Percentiles rank a stretch among this genome's conserved stretches.
Conservation (phyloP, 176 grass and related monocot genomes). For the Carex cristatella region DNA sequence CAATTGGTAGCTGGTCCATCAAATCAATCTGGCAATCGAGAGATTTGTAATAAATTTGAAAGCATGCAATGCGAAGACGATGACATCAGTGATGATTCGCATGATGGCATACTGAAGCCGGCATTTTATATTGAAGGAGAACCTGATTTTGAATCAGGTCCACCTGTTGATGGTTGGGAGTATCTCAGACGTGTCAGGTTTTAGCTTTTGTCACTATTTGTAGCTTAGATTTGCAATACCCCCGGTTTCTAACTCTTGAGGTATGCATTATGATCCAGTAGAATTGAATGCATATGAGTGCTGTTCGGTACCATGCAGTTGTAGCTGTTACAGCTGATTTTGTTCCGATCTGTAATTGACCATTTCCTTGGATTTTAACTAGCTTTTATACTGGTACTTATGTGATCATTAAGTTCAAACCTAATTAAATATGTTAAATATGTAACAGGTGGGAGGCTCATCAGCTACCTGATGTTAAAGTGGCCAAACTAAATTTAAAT, state of each 20-base stretch:
- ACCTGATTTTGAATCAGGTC: constrained; percentile 80
- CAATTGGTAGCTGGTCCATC: background rate
- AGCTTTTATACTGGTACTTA: background rate
- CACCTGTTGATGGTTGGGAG: constrained; percentile 76
- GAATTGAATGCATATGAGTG: background rate
- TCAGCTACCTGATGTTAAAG: constrained; percentile 78
- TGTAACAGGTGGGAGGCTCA: constrained; percentile 77
- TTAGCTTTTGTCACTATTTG: constrained; percentile 5
- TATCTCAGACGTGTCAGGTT: constrained; percentile 94
- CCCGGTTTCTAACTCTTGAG: background rate
- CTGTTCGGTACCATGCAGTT: background rate
- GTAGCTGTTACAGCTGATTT: background rate
- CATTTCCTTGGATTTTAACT: background rate
- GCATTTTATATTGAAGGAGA: constrained; percentile 80
- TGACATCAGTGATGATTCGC: constrained; percentile 41
- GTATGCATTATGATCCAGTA: background rate
- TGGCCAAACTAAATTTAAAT: constrained; percentile 54
- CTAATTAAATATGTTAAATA: background rate
- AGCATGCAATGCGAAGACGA: constrained; percentile 31
- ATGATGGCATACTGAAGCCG: constrained; percentile 60
- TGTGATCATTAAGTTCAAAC: background rate
- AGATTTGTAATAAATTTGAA: constrained; percentile 23
- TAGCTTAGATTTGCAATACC: background rate
- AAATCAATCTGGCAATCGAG: constrained; percentile 22
- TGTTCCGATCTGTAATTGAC: background rate